Percentiles rank a stretch among this genome's conserved stretches.
phyloP scores from a whole-genome alignment of 2,329 filamentous ascomycete species.

The Niveomyces coronatus region DNA sequence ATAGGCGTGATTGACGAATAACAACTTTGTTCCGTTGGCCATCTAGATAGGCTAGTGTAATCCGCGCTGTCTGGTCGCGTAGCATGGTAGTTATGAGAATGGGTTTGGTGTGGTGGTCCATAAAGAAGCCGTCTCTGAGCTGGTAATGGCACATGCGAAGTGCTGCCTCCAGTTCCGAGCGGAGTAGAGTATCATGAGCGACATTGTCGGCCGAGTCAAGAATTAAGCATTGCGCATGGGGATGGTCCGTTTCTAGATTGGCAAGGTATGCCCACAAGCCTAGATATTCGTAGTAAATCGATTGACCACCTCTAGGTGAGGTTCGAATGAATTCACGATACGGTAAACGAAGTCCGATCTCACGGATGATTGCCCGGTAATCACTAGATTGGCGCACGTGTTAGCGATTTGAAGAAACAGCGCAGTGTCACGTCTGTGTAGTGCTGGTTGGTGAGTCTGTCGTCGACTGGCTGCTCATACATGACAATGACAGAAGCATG shows the following conservation, averaged over 20 bases:
- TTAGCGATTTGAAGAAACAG: too few species aligned
- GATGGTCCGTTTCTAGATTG: not conserved
- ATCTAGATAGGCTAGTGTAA: not conserved
- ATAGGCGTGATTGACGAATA: not conserved
- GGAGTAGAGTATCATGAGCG: not conserved
- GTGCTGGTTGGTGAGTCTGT: too few species aligned
- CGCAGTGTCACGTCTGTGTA: too few species aligned
- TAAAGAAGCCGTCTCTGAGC: not conserved
- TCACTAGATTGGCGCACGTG: too few species aligned
- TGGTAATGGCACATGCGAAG: not conserved
- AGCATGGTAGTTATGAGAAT: not conserved
- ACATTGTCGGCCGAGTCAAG: not conserved
- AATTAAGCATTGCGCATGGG: not conserved
- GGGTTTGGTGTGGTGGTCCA: slow-evolving; percentile 4
- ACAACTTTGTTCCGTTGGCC: not conserved
- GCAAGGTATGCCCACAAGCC: not conserved
- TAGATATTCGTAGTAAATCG: not conserved
- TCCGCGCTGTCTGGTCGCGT: not conserved
- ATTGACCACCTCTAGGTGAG: not conserved
- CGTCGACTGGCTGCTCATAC: not conserved
- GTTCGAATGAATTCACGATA: not conserved
- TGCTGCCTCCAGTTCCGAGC: slow-evolving; percentile 1
- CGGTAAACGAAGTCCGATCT: not conserved
- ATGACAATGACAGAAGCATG: not conserved
- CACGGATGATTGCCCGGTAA: too few species aligned